Conservation (phyloP, 108 stramenopile species). For the Nitzschia sp. region DNA sequence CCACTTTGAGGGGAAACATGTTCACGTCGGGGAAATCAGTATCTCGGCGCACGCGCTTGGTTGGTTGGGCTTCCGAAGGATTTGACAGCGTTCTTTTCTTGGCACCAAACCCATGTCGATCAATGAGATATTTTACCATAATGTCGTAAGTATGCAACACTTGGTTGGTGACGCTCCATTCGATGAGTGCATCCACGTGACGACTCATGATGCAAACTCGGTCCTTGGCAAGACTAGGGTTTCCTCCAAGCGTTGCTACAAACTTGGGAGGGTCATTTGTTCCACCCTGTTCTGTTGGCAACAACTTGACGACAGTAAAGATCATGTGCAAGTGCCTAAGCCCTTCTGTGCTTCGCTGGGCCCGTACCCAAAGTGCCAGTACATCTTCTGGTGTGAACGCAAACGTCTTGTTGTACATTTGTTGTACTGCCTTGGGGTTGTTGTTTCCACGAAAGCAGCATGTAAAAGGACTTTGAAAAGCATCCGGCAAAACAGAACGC, state of each 20-base stretch:
- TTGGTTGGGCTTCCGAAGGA: neutral
- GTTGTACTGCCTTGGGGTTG: neutral
- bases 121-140: slow-evolving; percentile 14
- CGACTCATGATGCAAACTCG: slow-evolving; percentile 12
- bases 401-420: slow-evolving; percentile 3
- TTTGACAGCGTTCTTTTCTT: neutral
- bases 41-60: slow-evolving; percentile 1
- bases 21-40: neutral
- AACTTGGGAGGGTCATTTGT: neutral
- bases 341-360: slow-evolving; percentile 45
- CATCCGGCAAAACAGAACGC: neutral
- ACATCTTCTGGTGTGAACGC: slow-evolving; percentile 34
- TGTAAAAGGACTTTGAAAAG: slow-evolving; percentile 14
- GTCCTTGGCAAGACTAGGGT: slow-evolving; percentile 17
- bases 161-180: slow-evolving; percentile 54
- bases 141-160: slow-evolving; percentile 28
- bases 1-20: slow-evolving; percentile 12
- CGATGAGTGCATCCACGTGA: slow-evolving; percentile 33
- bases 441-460: slow-evolving; percentile 5
- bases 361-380: slow-evolving; percentile 52
- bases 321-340: slow-evolving; percentile 39
- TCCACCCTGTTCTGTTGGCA: neutral
- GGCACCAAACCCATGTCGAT: neutral
- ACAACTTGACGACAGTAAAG: slow-evolving; percentile 26
- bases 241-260: slow-evolving; percentile 31